phyloP scores from a whole-genome alignment of 2,329 filamentous ascomycete genomes.

The Chlorencoelia australis region DNA sequence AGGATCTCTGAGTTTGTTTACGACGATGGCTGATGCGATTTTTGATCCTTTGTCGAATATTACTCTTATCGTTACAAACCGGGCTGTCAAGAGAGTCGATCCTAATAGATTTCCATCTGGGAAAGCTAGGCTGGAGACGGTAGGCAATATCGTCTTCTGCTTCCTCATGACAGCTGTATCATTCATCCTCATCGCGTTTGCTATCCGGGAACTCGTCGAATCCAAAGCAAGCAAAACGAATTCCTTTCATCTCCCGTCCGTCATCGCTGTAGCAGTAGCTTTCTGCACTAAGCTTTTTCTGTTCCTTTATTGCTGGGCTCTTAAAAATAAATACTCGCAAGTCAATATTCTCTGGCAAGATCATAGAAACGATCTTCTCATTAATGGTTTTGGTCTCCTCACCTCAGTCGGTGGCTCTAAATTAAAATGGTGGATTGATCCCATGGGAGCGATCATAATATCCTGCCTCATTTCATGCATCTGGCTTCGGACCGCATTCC shows the following conservation, averaged over 20 bases:
- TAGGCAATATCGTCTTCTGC: conserved; percentile 92
- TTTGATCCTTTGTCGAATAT: conserved; percentile 90
- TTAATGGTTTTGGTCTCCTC: conserved; percentile 88
- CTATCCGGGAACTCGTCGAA: conserved; percentile 56
- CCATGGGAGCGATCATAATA: conserved; percentile 77
- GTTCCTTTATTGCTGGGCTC: conserved; percentile 85
- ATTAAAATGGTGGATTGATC: conserved; percentile 90
- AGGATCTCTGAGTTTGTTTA: conserved; percentile 89
- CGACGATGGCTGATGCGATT: conserved; percentile 90
- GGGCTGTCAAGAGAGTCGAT: conserved; percentile 81
- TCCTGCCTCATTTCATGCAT: conserved; percentile 67
- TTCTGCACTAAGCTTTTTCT: conserved; percentile 75
- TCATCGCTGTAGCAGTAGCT: conserved; percentile 65
- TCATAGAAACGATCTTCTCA: conserved; percentile 92
- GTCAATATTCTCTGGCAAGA: conserved; percentile 92
- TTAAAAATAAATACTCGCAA: conserved; percentile 86
- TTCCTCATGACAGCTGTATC: conserved; percentile 93
- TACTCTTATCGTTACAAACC: conserved; percentile 75
- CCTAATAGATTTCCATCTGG: conserved; percentile 79
- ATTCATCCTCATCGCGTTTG: conserved; percentile 84
- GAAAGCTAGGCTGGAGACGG: conserved; percentile 90
- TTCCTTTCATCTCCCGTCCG: conserved; percentile 67
- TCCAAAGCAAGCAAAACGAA: conserved; percentile 39
- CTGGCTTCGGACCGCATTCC: conserved; percentile 79
- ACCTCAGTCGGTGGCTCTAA: conserved; percentile 88